Base-by-base conservation (phyloP, 768 basidiomycete genomes). In the Suillus brevipes region DNA sequence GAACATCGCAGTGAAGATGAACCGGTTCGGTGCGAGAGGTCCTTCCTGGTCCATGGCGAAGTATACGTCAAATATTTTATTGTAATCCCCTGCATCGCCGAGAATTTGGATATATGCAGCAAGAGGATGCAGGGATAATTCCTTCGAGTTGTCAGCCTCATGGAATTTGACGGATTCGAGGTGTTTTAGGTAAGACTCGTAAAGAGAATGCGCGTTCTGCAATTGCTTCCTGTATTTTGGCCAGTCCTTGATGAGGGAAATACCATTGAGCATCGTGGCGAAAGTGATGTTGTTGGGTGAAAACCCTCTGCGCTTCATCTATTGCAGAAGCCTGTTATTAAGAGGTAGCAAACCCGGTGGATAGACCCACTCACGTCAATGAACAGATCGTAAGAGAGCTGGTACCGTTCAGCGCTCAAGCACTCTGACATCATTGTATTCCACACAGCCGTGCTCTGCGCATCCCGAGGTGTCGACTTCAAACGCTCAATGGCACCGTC, bases 241-340 rank as follows among this genome's bases (percentile, higher is more conserved):
- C 90, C 91, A 94, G 68, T 88, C 75, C 18, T 87, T 81, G 36
- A 92, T 85, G 36, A 80, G 80, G 2, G 84, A 80, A 50, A 89
- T 80, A 7, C 90, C 91, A 52, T 75, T 82, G 74, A 95, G 82
- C 75, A 94, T 78, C 28, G 89, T 91, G 53, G 84, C 81, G 69
- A 84, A 94, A 2, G 93, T 93, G 64, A 86, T 78, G 8, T 81
- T 74, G 52, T 83, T 88, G 31, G 94, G 91, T 55, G 81, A 81
- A 72, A 92, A 89, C 1, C 91, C 90, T 52, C 94, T 85, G 40
- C 92, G 84, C 76, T 92, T 94, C 92, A 95, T 92, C 93, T 95
- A 66, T 42, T 57, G 28, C 38, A 31, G 42, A 58, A 23, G 31
- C 13, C 37, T 16, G 60, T 62, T 61, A 66, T 37, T 28, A 47